Evolutionary conservation across 2,329 filamentous ascomycete genomes (phyloP).

Genomic region (Ascochyta fabae): DNA sequence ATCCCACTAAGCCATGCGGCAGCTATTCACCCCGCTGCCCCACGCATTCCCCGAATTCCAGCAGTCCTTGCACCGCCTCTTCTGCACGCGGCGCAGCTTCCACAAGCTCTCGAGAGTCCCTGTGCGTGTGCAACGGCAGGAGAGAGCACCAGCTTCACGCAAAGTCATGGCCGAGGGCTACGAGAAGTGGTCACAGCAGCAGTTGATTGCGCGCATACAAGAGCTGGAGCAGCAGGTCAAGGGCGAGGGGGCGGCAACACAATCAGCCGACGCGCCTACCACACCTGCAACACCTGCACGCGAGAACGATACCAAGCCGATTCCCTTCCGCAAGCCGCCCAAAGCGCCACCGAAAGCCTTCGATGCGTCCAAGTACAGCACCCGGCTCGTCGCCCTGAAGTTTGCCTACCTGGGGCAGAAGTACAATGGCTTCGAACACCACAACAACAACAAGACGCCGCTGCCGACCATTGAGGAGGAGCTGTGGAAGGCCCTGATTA

Average conservation of each 20-base stretch:
- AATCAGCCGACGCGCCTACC: constrained; percentile 8
- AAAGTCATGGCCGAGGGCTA: constrained; percentile 37
- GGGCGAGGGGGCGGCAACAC: neutral
- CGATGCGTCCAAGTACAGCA: constrained; percentile 81
- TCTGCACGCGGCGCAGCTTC: constrained; percentile 37
- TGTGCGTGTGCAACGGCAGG: constrained; percentile 28
- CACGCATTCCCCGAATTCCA: constrained; percentile 39
- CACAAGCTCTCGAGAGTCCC: constrained; percentile 45
- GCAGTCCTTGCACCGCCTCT: constrained; percentile 33
- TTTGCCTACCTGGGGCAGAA: constrained; percentile 89
- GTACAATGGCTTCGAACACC: constrained; percentile 94
- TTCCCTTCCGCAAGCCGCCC: constrained; percentile 35
- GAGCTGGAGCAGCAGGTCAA: constrained; percentile 37
- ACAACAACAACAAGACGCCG: constrained; percentile 70
- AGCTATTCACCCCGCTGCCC: constrained; percentile 28
- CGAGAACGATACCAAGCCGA: constrained; percentile 6
- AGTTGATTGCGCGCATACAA: constrained; percentile 43
- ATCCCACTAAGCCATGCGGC: constrained; percentile 36
- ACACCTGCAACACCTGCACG: neutral
- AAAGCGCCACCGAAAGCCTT: constrained; percentile 61
- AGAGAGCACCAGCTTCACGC: constrained; percentile 17
- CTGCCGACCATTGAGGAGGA: constrained; percentile 89
- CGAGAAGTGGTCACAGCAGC: constrained; percentile 42
- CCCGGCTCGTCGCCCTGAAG: constrained; percentile 86
- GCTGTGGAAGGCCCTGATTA: constrained; percentile 88